Base-by-base conservation (phyloP, 768 basidiomycete species). In the Harrya chromipes region DNA sequence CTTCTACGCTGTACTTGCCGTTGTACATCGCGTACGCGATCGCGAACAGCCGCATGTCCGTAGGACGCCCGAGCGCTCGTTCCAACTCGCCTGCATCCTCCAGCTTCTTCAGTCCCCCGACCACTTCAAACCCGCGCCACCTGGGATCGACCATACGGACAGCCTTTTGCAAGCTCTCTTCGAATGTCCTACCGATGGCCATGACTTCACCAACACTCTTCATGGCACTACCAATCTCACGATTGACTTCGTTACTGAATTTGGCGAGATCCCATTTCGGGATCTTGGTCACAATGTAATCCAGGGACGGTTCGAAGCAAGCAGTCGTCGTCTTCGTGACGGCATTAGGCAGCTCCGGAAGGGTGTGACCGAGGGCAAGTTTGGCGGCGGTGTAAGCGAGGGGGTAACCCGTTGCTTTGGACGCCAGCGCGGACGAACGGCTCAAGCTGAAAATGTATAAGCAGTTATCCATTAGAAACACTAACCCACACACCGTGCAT, bases 231-330 rank as follows among this genome's bases (percentile, higher is more conserved):
- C 95, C 97, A 46, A 98, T 84, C 65, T 92, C 85, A 55, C 95
- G 86, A 65, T 95, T 85, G 50, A 98, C 97, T 63, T 95, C 90
- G 35, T 85, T 73, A 19, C 87, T 88, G 77, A 99, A 98, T 71
- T 99, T 99, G 57, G 94, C 94, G 48, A 99, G 76, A 73, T 99
- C 97, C 95, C 97, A 98, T 69, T 97, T 97, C 53, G 97, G 97
- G 56, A 99, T 98, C 74, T 99, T 99, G 42, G 94, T 97, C 52
- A 99, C 97, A 63, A 99, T 97, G 71, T 99, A 99, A 70, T 99
- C 97, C 38, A 99, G 78, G 8, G 94, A 95, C 21, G 97, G 95
- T 66, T 99, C 97, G 71, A 98, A 99, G 72, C 97, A 98, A 2
- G 97, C 97, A 10, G 97, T 98, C 1, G 97, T 99, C 4, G 94